A percentile compares a stretch with the other conserved stretches of the same genome.
Conservation (phyloP, 1,139 yeast genomes). For the Lizanozyma gosingica region DNA sequence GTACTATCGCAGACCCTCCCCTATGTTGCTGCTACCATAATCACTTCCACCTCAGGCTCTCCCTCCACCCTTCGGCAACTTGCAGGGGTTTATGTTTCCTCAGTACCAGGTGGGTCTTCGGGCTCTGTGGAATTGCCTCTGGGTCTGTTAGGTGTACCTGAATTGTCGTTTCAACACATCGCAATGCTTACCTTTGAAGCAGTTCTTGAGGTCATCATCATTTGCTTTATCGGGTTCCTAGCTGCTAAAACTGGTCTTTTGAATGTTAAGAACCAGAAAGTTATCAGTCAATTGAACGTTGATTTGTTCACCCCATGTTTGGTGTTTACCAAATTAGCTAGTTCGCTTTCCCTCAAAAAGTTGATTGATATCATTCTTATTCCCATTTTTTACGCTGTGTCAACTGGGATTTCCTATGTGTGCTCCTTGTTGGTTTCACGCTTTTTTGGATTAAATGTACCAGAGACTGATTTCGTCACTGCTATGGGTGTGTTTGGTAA, state of each 20-base stretch:
- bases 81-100: too few species aligned
- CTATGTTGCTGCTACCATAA: background rate
- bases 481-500: conserved; percentile 89
- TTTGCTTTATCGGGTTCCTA: conserved; percentile 63
- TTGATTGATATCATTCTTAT: conserved; percentile 62
- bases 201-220: conserved; percentile 65
- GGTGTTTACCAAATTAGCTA: conserved; percentile 72
- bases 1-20: background rate
- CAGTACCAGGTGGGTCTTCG: background rate
- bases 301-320: conserved; percentile 80
- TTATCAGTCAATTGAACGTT: conserved; percentile 60
- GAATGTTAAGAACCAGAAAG: conserved; percentile 54
- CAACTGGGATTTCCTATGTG: conserved; percentile 51
- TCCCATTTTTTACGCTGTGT: conserved; percentile 60
- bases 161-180: conserved; percentile 45
- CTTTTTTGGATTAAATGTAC: conserved; percentile 42
- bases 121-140: too few species aligned
- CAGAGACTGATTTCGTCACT: conserved; percentile 72
- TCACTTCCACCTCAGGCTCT: background rate
- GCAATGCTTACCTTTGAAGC: conserved; percentile 69
- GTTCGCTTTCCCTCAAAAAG: conserved; percentile 58
- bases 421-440: conserved; percentile 45
- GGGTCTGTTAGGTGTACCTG: conserved; percentile 3
- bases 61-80: background rate
- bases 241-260: conserved; percentile 58